phyloP scores from a whole-genome alignment of 495 filamentous ascomycete species.

The Acidiella bohemica region DNA sequence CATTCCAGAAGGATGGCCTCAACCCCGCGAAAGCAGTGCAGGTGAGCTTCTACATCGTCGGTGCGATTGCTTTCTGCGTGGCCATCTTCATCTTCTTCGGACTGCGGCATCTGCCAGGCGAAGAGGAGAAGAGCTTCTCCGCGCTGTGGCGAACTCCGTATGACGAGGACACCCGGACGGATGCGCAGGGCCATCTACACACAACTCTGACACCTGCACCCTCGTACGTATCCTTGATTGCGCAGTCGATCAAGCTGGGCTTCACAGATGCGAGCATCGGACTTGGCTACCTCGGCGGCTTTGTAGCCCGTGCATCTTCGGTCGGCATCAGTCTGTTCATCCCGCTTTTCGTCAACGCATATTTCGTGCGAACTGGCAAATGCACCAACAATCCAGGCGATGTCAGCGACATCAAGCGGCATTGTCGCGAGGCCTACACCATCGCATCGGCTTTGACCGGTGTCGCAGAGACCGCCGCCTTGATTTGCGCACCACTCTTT shows the following conservation, averaged over 20 bases:
- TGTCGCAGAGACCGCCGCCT: slow-evolving; percentile 69
- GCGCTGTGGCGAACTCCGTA: slow-evolving; percentile 30
- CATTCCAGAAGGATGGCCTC: slow-evolving; percentile 53
- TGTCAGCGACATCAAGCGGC: slow-evolving; percentile 53
- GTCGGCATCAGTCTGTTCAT: slow-evolving; percentile 92
- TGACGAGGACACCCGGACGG: slow-evolving; percentile 8
- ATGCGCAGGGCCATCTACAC: slow-evolving; percentile 6
- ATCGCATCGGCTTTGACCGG: slow-evolving; percentile 76
- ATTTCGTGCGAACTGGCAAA: slow-evolving; percentile 67
- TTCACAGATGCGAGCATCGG: slow-evolving; percentile 62
- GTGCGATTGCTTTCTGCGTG: slow-evolving; percentile 53
- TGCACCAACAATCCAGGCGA: slow-evolving; percentile 46
- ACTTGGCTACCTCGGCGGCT: slow-evolving; percentile 82
- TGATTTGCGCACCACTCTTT: slow-evolving; percentile 74
- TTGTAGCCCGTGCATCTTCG: slow-evolving; percentile 89
- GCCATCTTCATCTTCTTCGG: slow-evolving; percentile 67
- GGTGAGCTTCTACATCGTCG: slow-evolving; percentile 76
- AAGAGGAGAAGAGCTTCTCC: slow-evolving; percentile 59
- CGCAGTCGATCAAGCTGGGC: slow-evolving; percentile 57
- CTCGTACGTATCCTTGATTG: slow-evolving; percentile 32
- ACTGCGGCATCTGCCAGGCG: slow-evolving; percentile 60
- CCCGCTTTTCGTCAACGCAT: slow-evolving; percentile 78
- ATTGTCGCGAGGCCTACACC: slow-evolving; percentile 73
- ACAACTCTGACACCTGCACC: slow-evolving; percentile 15
- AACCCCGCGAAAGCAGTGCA: slow-evolving; percentile 56